Evolutionary conservation across 441 rosid species (phyloP).

Genomic region (Adansonia gregorii): DNA sequence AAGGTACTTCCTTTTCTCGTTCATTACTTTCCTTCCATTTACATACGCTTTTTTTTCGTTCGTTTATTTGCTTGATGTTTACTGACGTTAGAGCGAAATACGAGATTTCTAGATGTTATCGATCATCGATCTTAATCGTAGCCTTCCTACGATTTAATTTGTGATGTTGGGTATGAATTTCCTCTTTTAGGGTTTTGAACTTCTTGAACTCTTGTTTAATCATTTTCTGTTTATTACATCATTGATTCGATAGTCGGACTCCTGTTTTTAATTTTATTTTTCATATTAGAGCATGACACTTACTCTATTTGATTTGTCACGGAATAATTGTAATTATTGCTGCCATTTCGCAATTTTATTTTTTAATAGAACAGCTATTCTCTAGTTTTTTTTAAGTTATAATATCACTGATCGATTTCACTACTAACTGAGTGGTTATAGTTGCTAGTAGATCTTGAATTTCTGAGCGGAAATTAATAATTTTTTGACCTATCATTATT

Average conservation of each 20-base stretch:
- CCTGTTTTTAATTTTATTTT: neutral
- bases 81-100: constrained; percentile 15
- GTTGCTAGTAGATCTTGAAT: constrained; percentile 3
- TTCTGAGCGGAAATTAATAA: neutral
- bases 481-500: neutral
- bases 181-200: constrained; percentile 23
- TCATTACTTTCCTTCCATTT: neutral
- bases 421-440: neutral
- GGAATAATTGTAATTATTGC: neutral
- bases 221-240: neutral
- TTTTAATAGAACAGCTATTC: neutral
- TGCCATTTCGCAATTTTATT: neutral
- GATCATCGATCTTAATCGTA: neutral
- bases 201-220: neutral
- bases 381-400: neutral
- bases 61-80: neutral
- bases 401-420: neutral
- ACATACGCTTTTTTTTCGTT: neutral
- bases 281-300: neutral
- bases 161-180: neutral
- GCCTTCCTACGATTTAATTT: neutral
- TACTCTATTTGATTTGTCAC: neutral
- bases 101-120: constrained; percentile 22
- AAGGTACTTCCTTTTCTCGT: constrained; percentile 43
- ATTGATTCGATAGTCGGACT: neutral